Percentiles rank a stretch among this genome's conserved stretches.
Evolutionary conservation across 768 basidiomycete genomes (phyloP).

Genomic region (Amanita muscaria): DNA sequence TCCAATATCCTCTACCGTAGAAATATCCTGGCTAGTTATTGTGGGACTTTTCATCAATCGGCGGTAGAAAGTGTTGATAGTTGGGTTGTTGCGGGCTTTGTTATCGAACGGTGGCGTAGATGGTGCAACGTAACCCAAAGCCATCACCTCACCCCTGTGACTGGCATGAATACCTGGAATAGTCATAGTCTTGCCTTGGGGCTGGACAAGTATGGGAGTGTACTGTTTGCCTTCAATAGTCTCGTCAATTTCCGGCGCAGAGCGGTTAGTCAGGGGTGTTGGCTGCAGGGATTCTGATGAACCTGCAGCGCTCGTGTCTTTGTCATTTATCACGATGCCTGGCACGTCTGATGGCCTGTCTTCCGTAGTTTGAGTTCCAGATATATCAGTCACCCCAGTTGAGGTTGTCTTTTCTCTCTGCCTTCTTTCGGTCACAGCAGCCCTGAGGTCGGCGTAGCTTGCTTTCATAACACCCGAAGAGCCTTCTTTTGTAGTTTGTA

Average conservation of each 20-base stretch:
- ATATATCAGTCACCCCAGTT: slow-evolving; percentile 5
- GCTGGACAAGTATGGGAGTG: slow-evolving; percentile 64
- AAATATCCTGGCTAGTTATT: slow-evolving; percentile 12
- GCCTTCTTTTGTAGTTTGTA: slow-evolving; percentile 21
- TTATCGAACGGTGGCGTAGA: slow-evolving; percentile 27
- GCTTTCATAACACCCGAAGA: slow-evolving; percentile 35
- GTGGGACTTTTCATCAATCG: slow-evolving; percentile 56
- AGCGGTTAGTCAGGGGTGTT: slow-evolving; percentile 17
- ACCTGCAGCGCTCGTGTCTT: slow-evolving; percentile 5
- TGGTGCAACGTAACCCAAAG: slow-evolving; percentile 67
- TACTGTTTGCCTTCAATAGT: slow-evolving; percentile 17
- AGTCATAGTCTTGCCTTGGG: slow-evolving; percentile 72
- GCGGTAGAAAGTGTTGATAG: slow-evolving; percentile 63
- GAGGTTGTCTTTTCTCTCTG: slow-evolving; percentile 30
- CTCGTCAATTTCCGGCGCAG: slow-evolving; percentile 24
- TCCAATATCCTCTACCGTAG: slow-evolving; percentile 20
- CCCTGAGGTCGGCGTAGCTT: slow-evolving; percentile 67
- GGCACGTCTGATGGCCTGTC: not conserved
- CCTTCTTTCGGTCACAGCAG: slow-evolving; percentile 63
- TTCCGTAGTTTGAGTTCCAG: slow-evolving; percentile 1
- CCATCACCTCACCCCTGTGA: slow-evolving; percentile 79
- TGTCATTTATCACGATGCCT: not conserved
- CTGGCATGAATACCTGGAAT: slow-evolving; percentile 85
- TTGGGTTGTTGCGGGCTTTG: slow-evolving; percentile 37
- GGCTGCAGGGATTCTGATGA: slow-evolving; percentile 18